Evolutionary conservation across 306 rosid species (phyloP).

Genomic region (Castanea crenata): DNA sequence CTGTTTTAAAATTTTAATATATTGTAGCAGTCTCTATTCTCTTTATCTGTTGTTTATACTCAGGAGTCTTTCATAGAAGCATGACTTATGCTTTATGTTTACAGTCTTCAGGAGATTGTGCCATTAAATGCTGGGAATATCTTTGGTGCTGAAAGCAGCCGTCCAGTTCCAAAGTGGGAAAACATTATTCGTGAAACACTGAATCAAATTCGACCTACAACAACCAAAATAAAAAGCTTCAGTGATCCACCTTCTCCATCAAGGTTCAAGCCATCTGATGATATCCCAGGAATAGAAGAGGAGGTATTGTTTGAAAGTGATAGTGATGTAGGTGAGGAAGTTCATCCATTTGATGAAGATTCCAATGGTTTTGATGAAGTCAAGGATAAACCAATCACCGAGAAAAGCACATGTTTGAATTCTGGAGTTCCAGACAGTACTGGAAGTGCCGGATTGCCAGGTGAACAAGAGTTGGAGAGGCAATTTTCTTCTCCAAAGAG

Average conservation of each 20-base stretch:
- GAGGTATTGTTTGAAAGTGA: constrained; percentile 73
- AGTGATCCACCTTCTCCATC: constrained; percentile 97
- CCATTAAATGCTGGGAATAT: constrained; percentile 89
- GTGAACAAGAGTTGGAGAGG: constrained; percentile 31
- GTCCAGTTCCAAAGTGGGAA: constrained; percentile 87
- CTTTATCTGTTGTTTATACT: constrained; percentile 8
- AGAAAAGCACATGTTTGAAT: constrained; percentile 20
- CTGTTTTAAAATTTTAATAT: background rate
- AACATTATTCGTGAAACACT: constrained; percentile 66
- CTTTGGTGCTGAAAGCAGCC: constrained; percentile 76
- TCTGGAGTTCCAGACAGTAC: constrained; percentile 36
- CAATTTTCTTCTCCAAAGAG: constrained; percentile 57
- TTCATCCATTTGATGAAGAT: constrained; percentile 69
- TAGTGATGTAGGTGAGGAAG: constrained; percentile 77
- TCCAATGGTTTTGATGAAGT: constrained; percentile 28
- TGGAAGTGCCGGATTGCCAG: constrained; percentile 32
- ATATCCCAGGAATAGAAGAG: constrained; percentile 63
- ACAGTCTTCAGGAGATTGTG: constrained; percentile 96
- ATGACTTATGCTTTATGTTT: constrained; percentile 27
- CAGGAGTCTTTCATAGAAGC: background rate
- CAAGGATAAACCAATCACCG: constrained; percentile 17
- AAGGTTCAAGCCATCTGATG: constrained; percentile 67
- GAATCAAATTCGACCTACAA: constrained; percentile 51
- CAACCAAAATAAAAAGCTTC: constrained; percentile 63
- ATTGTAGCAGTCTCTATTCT: constrained; percentile 17